phyloP scores from a whole-genome alignment of 495 filamentous ascomycete genomes.

The Pseudevernia furfuracea region DNA sequence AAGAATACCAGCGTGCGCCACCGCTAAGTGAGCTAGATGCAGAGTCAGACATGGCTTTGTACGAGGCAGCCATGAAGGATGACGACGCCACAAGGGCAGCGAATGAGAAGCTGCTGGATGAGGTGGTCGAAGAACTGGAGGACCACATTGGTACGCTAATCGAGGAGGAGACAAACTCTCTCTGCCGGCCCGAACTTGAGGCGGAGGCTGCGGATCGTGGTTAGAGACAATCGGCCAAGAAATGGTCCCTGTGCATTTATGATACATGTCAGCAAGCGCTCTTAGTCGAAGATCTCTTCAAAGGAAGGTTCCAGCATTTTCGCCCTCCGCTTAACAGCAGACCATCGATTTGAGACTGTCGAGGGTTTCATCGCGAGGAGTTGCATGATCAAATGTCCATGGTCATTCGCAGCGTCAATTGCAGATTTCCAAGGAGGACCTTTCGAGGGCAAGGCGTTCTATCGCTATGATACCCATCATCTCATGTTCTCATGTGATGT shows the following conservation, averaged over 20 bases:
- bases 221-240: neutral
- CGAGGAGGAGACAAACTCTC: neutral
- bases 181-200: neutral
- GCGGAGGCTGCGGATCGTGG: neutral
- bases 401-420: neutral
- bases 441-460: constrained; percentile 5
- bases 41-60: constrained; percentile 25
- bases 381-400: neutral
- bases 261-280: neutral
- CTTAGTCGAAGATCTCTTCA: neutral
- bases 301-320: neutral
- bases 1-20: constrained; percentile 25
- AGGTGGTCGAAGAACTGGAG: constrained; percentile 14
- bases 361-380: neutral
- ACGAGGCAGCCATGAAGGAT: constrained; percentile 24
- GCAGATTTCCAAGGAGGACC: neutral
- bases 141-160: constrained; percentile 9
- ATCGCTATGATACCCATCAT: constrained; percentile 16
- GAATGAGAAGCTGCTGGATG: constrained; percentile 19
- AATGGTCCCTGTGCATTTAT: neutral
- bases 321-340: neutral
- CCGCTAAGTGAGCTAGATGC: constrained; percentile 20
- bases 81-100: constrained; percentile 16
- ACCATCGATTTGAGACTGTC: neutral
- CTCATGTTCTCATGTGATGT: neutral